These are phyloP conservation scores for Vaccinium corymbosum DNA, from an alignment of 148 eudicot genomes.

Conservation along the genomic window DNA sequence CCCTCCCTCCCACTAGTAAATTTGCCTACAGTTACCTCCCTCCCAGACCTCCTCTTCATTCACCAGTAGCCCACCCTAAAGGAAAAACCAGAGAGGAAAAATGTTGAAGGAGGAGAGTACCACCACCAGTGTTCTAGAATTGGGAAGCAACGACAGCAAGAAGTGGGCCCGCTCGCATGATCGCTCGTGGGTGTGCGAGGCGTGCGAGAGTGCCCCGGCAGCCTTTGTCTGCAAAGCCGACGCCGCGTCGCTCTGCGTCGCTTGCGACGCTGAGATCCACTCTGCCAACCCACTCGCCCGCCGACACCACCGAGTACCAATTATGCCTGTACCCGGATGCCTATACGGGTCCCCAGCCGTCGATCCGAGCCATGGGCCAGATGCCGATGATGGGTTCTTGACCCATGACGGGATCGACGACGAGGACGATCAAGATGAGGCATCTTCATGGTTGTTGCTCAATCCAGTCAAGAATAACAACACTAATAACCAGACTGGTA, in stretches of 20 bases:
- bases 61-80: not conserved
- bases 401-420: slow-evolving; percentile 30
- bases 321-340: slow-evolving; percentile 38
- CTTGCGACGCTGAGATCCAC: slow-evolving; percentile 82
- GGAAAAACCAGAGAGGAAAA: not conserved
- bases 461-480: slow-evolving; percentile 47
- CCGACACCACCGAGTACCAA: slow-evolving; percentile 85
- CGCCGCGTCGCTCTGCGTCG: slow-evolving; percentile 75
- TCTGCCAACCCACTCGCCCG: slow-evolving; percentile 85
- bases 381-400: slow-evolving; percentile 29
- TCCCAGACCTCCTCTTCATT: slow-evolving; percentile 5
- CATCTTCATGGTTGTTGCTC: slow-evolving; percentile 73
- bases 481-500: slow-evolving; percentile 14
- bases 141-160: slow-evolving; percentile 9
- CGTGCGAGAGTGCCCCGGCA: slow-evolving; percentile 81
- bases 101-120: slow-evolving; percentile 58
- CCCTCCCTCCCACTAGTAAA: slow-evolving; percentile 28
- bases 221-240: slow-evolving; percentile 89
- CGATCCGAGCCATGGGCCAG: not conserved
- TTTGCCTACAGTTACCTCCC: slow-evolving; percentile 24
- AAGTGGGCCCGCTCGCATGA: slow-evolving; percentile 55
- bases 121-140: not conserved
- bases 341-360: slow-evolving; percentile 26
- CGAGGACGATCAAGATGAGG: slow-evolving; percentile 82
- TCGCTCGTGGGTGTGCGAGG: slow-evolving; percentile 75